Evolutionary conservation across 345 rosid genomes (phyloP).

Genomic region (Arabidopsis suecica): DNA sequence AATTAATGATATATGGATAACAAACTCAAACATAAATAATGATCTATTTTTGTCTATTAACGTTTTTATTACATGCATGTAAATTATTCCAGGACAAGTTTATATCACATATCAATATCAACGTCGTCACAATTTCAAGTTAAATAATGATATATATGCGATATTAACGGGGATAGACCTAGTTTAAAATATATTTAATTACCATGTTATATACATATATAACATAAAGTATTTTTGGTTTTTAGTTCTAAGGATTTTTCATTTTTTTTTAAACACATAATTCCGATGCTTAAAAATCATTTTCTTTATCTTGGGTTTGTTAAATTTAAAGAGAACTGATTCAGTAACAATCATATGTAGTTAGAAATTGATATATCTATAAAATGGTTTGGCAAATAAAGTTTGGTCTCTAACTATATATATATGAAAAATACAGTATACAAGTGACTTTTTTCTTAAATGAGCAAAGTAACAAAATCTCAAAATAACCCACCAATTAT

Average conservation of each 20-base stretch:
- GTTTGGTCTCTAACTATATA: background rate
- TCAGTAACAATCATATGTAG: background rate
- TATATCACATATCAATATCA: conserved; percentile 3
- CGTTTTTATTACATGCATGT: conserved; percentile 12
- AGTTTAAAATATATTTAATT: background rate
- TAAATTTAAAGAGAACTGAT: background rate
- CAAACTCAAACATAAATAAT: background rate
- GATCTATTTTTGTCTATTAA: background rate
- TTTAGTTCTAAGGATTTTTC: background rate
- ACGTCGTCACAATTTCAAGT: background rate
- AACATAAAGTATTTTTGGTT: background rate
- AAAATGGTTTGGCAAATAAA: background rate
- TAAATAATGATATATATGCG: background rate
- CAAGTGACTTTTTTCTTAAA: background rate
- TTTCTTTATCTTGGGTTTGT: background rate
- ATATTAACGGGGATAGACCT: conserved; percentile 4
- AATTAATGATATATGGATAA: background rate
- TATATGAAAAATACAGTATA: background rate
- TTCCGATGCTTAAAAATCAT: background rate
- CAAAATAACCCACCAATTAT: background rate
- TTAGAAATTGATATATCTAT: no score
- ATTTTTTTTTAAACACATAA: background rate
- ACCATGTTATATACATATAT: background rate
- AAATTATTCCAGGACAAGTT: conserved; percentile 10
- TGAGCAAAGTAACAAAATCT: background rate